Evolutionary conservation across 352 stramenopile genomes (phyloP).

Genomic region (Phytophthora pisi): DNA sequence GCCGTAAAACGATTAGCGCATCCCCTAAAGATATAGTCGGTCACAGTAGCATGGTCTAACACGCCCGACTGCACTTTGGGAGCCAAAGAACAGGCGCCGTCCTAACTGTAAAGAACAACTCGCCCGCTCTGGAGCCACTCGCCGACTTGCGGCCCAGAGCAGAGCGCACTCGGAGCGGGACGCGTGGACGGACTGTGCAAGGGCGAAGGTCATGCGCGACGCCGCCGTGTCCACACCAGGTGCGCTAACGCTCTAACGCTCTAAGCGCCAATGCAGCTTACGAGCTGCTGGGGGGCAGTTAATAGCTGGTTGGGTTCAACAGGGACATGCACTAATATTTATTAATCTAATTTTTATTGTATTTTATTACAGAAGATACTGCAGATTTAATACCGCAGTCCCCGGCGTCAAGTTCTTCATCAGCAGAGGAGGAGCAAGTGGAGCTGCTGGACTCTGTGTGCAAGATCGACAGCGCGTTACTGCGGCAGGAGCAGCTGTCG

Average conservation of each 20-base stretch:
- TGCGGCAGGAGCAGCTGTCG: constrained; percentile 13
- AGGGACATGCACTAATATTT: neutral
- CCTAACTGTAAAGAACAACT: constrained; percentile 5
- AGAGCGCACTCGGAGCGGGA: neutral
- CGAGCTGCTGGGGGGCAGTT: no score
- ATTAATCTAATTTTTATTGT: neutral
- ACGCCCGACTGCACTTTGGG: neutral
- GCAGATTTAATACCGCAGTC: neutral
- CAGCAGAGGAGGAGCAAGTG: constrained; percentile 33
- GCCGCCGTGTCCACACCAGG: neutral
- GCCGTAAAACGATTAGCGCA: neutral
- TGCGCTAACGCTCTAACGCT: neutral
- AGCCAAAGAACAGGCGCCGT: constrained; percentile 4
- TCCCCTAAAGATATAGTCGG: constrained; percentile 14
- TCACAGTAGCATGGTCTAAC: neutral
- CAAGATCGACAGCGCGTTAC: constrained; percentile 32
- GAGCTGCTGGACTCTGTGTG: constrained; percentile 30
- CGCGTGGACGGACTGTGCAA: neutral
- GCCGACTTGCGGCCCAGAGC: constrained; percentile 7
- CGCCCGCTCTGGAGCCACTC: constrained; percentile 8
- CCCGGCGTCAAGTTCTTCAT: constrained; percentile 6
- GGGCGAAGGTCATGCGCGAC: constrained; percentile 12
- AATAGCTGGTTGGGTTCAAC: neutral
- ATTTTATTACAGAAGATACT: neutral
- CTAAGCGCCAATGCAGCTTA: no score